These are phyloP conservation scores for Heliamphora exappendiculata DNA, from an alignment of 148 eudicot genomes.

Conservation along the genomic window DNA sequence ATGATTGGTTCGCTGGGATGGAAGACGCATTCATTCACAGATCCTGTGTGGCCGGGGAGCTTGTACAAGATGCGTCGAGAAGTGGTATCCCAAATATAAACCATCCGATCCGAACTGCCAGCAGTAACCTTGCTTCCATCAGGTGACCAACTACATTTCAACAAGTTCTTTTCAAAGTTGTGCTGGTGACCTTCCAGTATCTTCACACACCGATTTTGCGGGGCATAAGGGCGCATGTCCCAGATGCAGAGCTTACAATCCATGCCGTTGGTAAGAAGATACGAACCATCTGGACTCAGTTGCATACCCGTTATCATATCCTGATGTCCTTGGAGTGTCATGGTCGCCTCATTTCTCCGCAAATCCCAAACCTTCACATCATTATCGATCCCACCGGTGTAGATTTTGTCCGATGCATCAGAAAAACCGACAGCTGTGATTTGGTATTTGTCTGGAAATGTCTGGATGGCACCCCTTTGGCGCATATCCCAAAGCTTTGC, in stretches of 20 bases:
- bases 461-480: slow-evolving; percentile 91
- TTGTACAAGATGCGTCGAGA: slow-evolving; percentile 76
- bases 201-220: slow-evolving; percentile 89
- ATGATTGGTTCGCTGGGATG: slow-evolving; percentile 86
- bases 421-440: slow-evolving; percentile 89
- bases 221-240: slow-evolving; percentile 99
- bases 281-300: slow-evolving; percentile 90
- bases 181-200: slow-evolving; percentile 92
- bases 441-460: slow-evolving; percentile 92
- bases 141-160: slow-evolving; percentile 91
- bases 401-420: slow-evolving; percentile 92
- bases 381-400: slow-evolving; percentile 80
- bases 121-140: slow-evolving; percentile 96
- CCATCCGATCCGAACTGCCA: slow-evolving; percentile 96
- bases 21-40: slow-evolving; percentile 83
- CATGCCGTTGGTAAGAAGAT: slow-evolving; percentile 90
- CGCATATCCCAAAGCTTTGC: slow-evolving; percentile 99
- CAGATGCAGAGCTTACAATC: slow-evolving; percentile 82
- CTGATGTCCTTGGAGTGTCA: slow-evolving; percentile 89
- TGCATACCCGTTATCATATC: slow-evolving; percentile 95
- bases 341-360: slow-evolving; percentile 80
- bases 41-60: slow-evolving; percentile 93
- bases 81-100: slow-evolving; percentile 94
- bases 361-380: slow-evolving; percentile 93
- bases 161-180: slow-evolving; percentile 84